Conservation (phyloP, 108 stramenopile species). For the Cyclostephanos invisitatus region DNA sequence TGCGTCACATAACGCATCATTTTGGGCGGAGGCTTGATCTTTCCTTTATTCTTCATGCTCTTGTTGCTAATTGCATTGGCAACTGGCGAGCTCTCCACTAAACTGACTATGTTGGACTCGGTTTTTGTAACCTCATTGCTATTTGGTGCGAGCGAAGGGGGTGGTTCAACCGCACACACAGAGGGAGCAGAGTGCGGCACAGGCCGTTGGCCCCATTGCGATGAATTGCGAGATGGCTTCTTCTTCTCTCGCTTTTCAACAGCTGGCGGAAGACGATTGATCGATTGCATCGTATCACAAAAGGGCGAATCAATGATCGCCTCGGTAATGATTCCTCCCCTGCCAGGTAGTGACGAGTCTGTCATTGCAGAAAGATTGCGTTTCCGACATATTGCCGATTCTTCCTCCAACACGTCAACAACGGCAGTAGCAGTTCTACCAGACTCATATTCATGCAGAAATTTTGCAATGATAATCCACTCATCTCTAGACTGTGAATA, state of each 20-base stretch:
- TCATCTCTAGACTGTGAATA: conserved; percentile 49
- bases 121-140: conserved; percentile 5
- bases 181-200: conserved; percentile 36
- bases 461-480: conserved; percentile 55
- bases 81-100: conserved; percentile 8
- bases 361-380: conserved; percentile 41
- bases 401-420: not conserved
- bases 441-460: conserved; percentile 30
- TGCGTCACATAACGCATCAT: conserved; percentile 83
- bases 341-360: conserved; percentile 6
- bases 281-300: conserved; percentile 6
- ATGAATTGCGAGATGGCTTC: conserved; percentile 69
- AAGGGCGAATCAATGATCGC: conserved; percentile 1
- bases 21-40: conserved; percentile 83
- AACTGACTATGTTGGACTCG: not conserved
- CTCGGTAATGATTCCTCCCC: conserved; percentile 9
- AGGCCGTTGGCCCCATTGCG: conserved; percentile 67
- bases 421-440: conserved; percentile 1
- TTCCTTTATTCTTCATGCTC: conserved; percentile 50
- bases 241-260: conserved; percentile 65
- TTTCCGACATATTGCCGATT: conserved; percentile 18
- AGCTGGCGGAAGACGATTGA: conserved; percentile 8
- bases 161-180: not conserved
- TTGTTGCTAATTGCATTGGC: conserved; percentile 25
- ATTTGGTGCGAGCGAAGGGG: not conserved